Percentiles rank a stretch among this genome's conserved stretches.
Evolutionary conservation across 2,329 filamentous ascomycete genomes (phyloP).

Genomic region (Cordyceps farinosa): DNA sequence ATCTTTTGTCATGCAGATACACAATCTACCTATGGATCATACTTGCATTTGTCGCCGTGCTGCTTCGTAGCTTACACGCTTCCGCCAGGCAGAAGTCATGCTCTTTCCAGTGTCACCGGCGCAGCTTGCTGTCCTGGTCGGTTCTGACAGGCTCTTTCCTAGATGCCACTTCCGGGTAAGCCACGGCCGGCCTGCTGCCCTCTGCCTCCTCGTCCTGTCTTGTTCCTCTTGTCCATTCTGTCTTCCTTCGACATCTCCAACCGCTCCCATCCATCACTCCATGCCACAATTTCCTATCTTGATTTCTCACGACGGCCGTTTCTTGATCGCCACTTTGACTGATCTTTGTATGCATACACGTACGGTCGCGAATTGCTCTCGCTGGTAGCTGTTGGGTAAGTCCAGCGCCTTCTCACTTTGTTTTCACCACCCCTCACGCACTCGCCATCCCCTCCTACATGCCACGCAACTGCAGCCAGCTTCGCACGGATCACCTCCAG

Average conservation of each 20-base stretch:
- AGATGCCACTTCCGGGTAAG: neutral
- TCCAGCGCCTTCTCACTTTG: slow-evolving; percentile 14
- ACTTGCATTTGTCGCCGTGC: neutral
- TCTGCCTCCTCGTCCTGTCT: neutral
- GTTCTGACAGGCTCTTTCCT: neutral
- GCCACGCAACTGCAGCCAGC: neutral
- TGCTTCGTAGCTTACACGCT: neutral
- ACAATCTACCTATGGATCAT: neutral
- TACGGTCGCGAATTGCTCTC: slow-evolving; percentile 32
- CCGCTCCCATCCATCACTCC: slow-evolving; percentile 7
- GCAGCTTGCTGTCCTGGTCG: neutral
- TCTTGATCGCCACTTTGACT: slow-evolving; percentile 17
- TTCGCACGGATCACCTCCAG: neutral
- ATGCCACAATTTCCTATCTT: slow-evolving; percentile 14
- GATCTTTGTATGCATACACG: slow-evolving; percentile 37
- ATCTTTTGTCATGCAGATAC: neutral
- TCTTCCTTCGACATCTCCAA: slow-evolving; percentile 14
- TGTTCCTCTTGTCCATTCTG: neutral
- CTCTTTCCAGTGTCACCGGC: neutral
- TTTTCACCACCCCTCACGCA: slow-evolving; percentile 6
- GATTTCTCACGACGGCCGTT: slow-evolving; percentile 10
- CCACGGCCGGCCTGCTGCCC: neutral
- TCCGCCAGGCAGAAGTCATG: neutral
- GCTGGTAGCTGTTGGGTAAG: slow-evolving; percentile 25
- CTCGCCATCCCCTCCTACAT: neutral